Evolutionary conservation across 2,329 filamentous ascomycete species (phyloP), one percentile per base, ranked within the genome.

Genomic region (Dactylellina sp.): DNA sequence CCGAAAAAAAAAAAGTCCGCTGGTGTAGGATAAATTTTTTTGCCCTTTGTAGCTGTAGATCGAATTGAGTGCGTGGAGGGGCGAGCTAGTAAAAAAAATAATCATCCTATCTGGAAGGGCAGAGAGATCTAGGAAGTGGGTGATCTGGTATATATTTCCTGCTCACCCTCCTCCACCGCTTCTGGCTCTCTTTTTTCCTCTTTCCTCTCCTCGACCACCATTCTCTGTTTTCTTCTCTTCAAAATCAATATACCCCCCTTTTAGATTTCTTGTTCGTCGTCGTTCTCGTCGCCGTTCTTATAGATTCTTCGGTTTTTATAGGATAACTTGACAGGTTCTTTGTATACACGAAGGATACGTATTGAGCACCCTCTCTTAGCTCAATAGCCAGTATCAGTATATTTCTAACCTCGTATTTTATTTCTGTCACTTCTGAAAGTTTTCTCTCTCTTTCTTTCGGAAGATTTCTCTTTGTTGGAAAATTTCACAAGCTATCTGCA

Each of bases 221-320:
- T 52, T 65, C 60, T 53, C 66, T 71, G 52, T 72, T 64, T 72
- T 28, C 32, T 72, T 71, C 59, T 63, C 42, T 59, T 64, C 44
- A 57, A 22, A 46, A 50, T 22, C 20, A 37, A 35, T 65, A 61
- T 60, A 59, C 53, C 9, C 20, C 60, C 55, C n/a, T 25, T 65
- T 60, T 72, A 72, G 68, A 72, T 61, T 72, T 72, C 60, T 65
- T 55, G 68, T 72, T 72, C 68, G 68, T 65, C 68, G 68, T 65
- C 60, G 44, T 44, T 18, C 14, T 44, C 35, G 60, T 55, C 53
- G 66, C 64, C 59, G 68, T 55, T 62, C 57, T 72, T 53, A 61
- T 64, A 63, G 50, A 59, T 42, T 25, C 37, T 44, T 56, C 50
- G 2, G 37, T 46, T 65, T 55, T 52, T 47, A 61, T 44, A 62